phyloP scores from a whole-genome alignment of 2,329 filamentous ascomycete species.

The Trichophyton schoenleinii region DNA sequence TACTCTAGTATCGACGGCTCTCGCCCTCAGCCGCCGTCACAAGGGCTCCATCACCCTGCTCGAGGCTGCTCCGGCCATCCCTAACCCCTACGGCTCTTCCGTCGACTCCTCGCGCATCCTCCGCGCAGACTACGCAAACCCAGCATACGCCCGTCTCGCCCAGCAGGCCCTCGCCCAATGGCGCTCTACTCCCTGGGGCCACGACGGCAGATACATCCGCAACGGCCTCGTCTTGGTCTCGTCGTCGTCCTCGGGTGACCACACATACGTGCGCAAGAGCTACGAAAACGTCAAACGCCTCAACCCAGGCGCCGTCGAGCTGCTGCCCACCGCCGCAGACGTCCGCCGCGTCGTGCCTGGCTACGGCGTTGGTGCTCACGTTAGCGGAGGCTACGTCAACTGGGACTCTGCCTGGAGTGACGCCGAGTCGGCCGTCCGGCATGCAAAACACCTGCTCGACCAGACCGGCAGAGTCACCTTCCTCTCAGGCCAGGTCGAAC shows the following conservation, averaged over 20 bases:
- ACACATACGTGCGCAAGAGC: constrained; percentile 28
- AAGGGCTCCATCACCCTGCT: constrained; percentile 44
- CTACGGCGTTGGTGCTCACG: constrained; percentile 23
- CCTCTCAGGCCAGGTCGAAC: constrained; percentile 24
- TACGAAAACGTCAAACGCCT: constrained; percentile 29
- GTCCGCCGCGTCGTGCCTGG: constrained; percentile 25
- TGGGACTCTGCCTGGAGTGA: constrained; percentile 37
- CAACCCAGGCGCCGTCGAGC: constrained; percentile 24
- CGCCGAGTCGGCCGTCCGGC: constrained; percentile 31
- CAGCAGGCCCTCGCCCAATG: constrained; percentile 58
- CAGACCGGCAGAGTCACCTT: constrained; percentile 26
- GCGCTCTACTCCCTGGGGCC: constrained; percentile 38
- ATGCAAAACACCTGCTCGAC: constrained; percentile 27
- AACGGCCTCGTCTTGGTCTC: constrained; percentile 33
- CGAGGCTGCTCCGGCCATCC: constrained; percentile 43
- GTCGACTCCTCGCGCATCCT: constrained; percentile 52
- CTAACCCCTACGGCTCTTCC: constrained; percentile 46
- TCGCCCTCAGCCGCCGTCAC: constrained; percentile 50
- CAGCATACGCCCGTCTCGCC: constrained; percentile 63
- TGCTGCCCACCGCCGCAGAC: constrained; percentile 23
- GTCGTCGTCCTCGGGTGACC: constrained; percentile 18
- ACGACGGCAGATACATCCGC: constrained; percentile 32
- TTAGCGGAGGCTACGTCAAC: constrained; percentile 35
- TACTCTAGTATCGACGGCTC: constrained; percentile 48
- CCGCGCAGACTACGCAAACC: constrained; percentile 67